A percentile compares a stretch with the other conserved stretches of the same genome.
Evolutionary conservation across 305 asterid genomes (phyloP).

Genomic region (Caryopteris hybrid): DNA sequence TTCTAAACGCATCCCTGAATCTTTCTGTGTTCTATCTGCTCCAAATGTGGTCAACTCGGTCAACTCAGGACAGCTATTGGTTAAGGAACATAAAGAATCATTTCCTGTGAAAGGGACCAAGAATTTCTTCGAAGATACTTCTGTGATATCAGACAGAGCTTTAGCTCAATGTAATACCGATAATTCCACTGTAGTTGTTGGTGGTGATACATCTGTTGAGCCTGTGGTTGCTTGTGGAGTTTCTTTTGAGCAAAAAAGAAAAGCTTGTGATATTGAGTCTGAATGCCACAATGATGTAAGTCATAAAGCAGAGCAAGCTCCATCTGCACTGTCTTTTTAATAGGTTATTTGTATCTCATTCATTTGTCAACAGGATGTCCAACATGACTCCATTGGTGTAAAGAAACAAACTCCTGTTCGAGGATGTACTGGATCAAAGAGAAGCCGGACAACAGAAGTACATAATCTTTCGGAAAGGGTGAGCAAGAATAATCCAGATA

Average conservation of each 20-base stretch:
- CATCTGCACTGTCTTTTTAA: neutral
- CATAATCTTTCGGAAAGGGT: slow-evolving; percentile 84
- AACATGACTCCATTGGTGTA: slow-evolving; percentile 42
- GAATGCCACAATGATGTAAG: slow-evolving; percentile 64
- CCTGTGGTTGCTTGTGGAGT: slow-evolving; percentile 51
- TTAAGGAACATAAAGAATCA: too few species aligned
- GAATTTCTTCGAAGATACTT: too few species aligned
- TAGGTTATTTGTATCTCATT: neutral
- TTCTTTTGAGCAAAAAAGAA: slow-evolving; percentile 53
- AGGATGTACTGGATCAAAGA: slow-evolving; percentile 55
- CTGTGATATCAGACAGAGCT: slow-evolving; percentile 7
- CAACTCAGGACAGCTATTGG: too few species aligned
- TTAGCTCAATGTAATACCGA: neutral
- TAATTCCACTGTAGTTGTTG: slow-evolving; percentile 8
- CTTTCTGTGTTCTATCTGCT: slow-evolving; percentile 2
- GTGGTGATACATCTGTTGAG: slow-evolving; percentile 40
- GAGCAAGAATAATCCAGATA: slow-evolving; percentile 19
- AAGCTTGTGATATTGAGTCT: slow-evolving; percentile 37
- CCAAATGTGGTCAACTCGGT: slow-evolving; percentile 12
- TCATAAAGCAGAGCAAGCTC: neutral
- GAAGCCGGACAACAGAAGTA: slow-evolving; percentile 76
- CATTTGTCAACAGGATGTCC: slow-evolving; percentile 45
- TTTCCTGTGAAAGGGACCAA: too few species aligned
- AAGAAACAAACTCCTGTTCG: slow-evolving; percentile 35
- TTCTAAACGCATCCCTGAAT: slow-evolving; percentile 15